phyloP scores from a whole-genome alignment of 768 basidiomycete genomes.

The Clavaria fumosa region DNA sequence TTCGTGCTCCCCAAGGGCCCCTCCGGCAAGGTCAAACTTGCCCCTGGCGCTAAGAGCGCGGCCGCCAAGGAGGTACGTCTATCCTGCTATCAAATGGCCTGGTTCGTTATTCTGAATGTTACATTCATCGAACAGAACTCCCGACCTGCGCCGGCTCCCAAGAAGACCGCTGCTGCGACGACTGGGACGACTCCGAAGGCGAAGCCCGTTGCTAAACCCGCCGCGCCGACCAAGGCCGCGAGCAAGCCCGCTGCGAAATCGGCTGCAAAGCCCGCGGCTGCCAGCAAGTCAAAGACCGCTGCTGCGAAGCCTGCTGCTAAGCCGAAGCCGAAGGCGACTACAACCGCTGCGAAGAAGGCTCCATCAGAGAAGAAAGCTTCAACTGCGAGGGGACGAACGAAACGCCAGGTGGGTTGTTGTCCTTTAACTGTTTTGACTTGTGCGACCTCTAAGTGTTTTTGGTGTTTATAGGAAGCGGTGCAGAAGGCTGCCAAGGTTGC shows the following conservation, averaged over 20 bases:
- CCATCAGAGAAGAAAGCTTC: slow-evolving; percentile 14
- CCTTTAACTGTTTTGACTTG: too few species aligned
- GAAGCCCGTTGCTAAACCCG: slow-evolving; percentile 42
- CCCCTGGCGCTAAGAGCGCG: slow-evolving; percentile 43
- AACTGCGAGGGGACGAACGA: slow-evolving; percentile 30
- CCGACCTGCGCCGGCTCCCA: slow-evolving; percentile 36
- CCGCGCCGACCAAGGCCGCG: slow-evolving; percentile 10
- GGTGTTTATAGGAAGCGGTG: too few species aligned
- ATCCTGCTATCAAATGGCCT: slow-evolving; percentile 24
- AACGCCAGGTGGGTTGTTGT: too few species aligned
- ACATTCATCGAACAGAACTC: slow-evolving; percentile 18
- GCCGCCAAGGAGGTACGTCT: slow-evolving; percentile 34
- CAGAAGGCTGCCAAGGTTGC: slow-evolving; percentile 8
- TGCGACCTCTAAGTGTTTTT: too few species aligned
- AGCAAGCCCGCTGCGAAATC: too few species aligned
- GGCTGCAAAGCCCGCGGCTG: slow-evolving; percentile 33
- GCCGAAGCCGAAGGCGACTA: slow-evolving; percentile 26
- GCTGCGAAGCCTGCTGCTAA: slow-evolving; percentile 18
- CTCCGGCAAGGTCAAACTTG: slow-evolving; percentile 37
- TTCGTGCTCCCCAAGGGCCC: slow-evolving; percentile 39
- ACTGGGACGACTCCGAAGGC: slow-evolving; percentile 28
- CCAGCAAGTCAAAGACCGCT: slow-evolving; percentile 32
- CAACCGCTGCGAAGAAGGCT: slow-evolving; percentile 22
- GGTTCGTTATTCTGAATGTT: too few species aligned
- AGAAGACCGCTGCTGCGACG: slow-evolving; percentile 20